Evolutionary conservation across 129 eudicot genomes (phyloP).

Genomic region (Saussurea involucrata): DNA sequence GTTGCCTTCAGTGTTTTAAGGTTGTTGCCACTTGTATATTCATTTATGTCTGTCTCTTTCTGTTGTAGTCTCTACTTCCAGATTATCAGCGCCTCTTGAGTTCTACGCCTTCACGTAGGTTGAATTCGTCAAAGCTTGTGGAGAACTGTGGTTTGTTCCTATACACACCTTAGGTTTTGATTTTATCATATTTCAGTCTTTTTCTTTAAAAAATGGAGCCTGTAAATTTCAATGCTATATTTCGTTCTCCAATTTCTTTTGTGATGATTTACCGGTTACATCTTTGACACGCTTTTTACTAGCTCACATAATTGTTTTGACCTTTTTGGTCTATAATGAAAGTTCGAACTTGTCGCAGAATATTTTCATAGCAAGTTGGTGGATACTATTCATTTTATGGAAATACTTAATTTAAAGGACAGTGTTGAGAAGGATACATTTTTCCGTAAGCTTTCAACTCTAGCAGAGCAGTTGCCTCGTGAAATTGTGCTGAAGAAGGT

Average conservation of each 20-base stretch:
- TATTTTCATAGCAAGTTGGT: constrained; percentile 83
- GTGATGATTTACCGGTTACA: background rate
- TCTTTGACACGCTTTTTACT: background rate
- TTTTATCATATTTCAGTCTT: constrained; percentile 4
- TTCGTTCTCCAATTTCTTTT: background rate
- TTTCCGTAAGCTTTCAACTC: constrained; percentile 74
- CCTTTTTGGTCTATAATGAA: background rate
- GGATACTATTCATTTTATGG: constrained; percentile 83
- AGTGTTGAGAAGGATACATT: constrained; percentile 87
- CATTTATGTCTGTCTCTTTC: constrained; percentile 38
- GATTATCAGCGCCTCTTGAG: constrained; percentile 97
- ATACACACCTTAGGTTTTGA: background rate
- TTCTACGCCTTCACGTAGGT: constrained; percentile 96
- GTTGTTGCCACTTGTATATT: constrained; percentile 25
- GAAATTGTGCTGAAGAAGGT: constrained; percentile 80
- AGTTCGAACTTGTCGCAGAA: constrained; percentile 37
- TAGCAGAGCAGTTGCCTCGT: constrained; percentile 83
- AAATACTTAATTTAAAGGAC: constrained; percentile 74
- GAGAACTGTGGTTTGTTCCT: constrained; percentile 84
- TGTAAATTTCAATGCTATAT: constrained; percentile 10
- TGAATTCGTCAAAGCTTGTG: constrained; percentile 88
- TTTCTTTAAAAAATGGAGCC: background rate
- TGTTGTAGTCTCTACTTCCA: constrained; percentile 91
- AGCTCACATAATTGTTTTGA: background rate
- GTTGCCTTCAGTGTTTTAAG: constrained; percentile 19